Evolutionary conservation across 225 moss, liverwort and hornwort species (phyloP).

Genomic region (Antitrichia curtipendula): DNA sequence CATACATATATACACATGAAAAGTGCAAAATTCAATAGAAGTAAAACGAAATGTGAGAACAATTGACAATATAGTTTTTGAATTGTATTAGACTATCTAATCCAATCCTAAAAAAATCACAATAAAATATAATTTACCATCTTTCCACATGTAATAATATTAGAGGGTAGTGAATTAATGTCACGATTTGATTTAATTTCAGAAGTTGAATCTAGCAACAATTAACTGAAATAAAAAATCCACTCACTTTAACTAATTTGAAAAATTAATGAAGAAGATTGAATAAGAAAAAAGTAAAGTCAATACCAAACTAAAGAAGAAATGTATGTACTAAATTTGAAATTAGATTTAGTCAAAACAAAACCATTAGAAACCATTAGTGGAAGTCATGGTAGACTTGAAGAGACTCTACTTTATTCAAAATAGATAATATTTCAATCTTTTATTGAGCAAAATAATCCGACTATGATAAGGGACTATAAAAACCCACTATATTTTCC

Average conservation of each 20-base stretch:
- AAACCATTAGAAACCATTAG: not conserved
- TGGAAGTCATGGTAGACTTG: no score
- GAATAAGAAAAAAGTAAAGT: not conserved
- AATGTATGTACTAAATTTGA: not conserved
- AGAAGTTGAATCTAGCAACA: not conserved
- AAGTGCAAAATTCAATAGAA: not conserved
- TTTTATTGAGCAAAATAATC: accelerated
- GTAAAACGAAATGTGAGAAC: not conserved
- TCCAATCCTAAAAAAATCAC: not conserved
- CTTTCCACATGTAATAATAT: not conserved
- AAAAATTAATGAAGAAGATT: not conserved
- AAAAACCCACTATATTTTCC: accelerated
- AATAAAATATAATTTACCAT: not conserved
- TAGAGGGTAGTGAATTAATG: not conserved
- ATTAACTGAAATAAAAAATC: not conserved
- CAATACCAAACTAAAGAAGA: accelerated
- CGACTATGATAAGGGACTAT: not conserved
- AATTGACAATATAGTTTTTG: not conserved
- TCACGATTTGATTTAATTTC: not conserved
- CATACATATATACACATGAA: not conserved
- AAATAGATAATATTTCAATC: not conserved
- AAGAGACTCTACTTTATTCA: not conserved
- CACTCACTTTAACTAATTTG: not conserved
- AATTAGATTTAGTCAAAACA: not conserved
- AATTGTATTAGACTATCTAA: not conserved